These are phyloP conservation scores for Plasmodium sp. DNA, from an alignment of 169 alveolate species.

Conservation along the genomic window DNA sequence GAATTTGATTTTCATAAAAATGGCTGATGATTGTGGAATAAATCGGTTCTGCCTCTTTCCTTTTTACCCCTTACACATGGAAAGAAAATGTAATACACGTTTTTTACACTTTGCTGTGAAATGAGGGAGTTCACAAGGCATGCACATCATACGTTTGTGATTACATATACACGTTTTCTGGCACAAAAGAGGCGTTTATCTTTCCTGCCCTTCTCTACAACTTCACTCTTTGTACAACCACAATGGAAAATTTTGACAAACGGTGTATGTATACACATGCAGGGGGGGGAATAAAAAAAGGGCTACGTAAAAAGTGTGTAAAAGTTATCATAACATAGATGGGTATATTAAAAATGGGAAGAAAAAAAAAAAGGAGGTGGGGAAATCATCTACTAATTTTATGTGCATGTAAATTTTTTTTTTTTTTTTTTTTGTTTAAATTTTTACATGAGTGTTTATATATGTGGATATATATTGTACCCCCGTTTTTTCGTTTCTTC, in stretches of 20 bases:
- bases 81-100: constrained; percentile 5
- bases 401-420: neutral
- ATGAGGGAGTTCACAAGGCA: neutral
- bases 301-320: constrained; percentile 5
- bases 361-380: constrained; percentile 15
- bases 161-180: neutral
- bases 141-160: neutral
- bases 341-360: neutral
- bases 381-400: constrained; percentile 15
- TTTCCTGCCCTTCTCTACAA: constrained; percentile 5
- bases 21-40: constrained; percentile 38
- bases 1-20: constrained; percentile 40
- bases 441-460: constrained; percentile 1
- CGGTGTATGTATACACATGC: constrained; percentile 1
- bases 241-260: constrained; percentile 35
- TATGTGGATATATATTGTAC: constrained; percentile 16
- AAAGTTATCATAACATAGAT: constrained; percentile 3
- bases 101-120: neutral
- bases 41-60: neutral
- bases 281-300: constrained; percentile 6
- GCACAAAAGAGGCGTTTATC: neutral
- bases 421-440: neutral
- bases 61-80: neutral
- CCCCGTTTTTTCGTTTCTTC: neutral
- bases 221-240: constrained; percentile 42